phyloP scores from a whole-genome alignment of 1,284 basidiomycete genomes.

The Coriolopsis trogii region DNA sequence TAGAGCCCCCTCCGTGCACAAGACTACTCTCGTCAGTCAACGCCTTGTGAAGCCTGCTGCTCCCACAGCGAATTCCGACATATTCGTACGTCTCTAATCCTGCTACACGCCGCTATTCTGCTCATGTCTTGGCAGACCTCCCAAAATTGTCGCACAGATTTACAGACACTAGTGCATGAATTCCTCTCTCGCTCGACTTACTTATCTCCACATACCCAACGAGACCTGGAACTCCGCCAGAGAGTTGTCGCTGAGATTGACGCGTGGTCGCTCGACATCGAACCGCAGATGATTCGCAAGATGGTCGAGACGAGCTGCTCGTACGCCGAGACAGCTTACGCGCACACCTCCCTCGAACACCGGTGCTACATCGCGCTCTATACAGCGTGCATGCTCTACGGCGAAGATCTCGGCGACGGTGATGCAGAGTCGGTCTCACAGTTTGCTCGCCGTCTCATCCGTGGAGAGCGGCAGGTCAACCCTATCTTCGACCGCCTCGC shows the following conservation, averaged over 20 bases:
- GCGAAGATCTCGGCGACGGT: constrained; percentile 19
- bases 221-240: constrained; percentile 7
- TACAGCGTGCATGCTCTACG: constrained; percentile 25
- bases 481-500: constrained; percentile 22
- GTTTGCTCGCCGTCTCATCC: constrained; percentile 20
- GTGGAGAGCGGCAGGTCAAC: constrained; percentile 14
- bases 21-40: no score
- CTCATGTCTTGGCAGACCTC: no score
- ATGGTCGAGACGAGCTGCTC: constrained; percentile 23
- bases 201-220: constrained; percentile 1
- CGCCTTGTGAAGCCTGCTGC: no score
- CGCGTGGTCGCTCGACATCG: constrained; percentile 11
- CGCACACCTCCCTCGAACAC: constrained; percentile 18
- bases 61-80: no score
- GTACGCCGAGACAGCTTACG: constrained; percentile 20
- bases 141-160: neutral
- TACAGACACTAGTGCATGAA: constrained; percentile 1
- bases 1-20: no score
- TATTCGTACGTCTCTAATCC: no score
- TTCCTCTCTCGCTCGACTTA: constrained; percentile 12
- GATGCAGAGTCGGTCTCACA: constrained; percentile 17
- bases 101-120: no score
- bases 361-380: constrained; percentile 24
- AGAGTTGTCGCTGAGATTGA: constrained; percentile 8
- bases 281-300: constrained; percentile 11